phyloP scores from a whole-genome alignment of 78 protist species.

The Chrysochromulina tobinii region DNA sequence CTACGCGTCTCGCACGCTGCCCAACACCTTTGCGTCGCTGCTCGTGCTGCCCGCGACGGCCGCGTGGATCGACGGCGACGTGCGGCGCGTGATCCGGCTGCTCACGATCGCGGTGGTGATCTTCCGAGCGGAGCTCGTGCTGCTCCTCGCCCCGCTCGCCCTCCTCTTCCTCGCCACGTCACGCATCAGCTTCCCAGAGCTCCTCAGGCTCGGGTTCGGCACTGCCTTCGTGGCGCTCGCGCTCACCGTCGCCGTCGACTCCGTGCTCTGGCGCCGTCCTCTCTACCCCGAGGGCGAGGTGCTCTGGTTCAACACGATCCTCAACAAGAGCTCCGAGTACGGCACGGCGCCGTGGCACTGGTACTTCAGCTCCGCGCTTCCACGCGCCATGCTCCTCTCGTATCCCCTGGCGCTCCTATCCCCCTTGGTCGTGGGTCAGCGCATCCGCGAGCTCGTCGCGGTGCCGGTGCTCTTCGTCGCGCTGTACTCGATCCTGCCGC shows the following conservation, averaged over 20 bases:
- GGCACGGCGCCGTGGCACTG: conserved; percentile 81
- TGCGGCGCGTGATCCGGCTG: background rate
- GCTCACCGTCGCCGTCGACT: background rate
- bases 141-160: conserved; percentile 37
- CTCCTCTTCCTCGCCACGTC: background rate
- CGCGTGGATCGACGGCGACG: conserved; percentile 43
- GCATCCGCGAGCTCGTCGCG: background rate
- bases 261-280: background rate
- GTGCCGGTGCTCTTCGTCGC: background rate
- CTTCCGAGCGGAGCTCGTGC: conserved; percentile 65
- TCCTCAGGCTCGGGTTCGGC: too few relatives aligned
- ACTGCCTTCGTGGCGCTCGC: conserved; percentile 65
- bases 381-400: conserved; percentile 53
- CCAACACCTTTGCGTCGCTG: conserved; percentile 84
- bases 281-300: conserved; percentile 91
- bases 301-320: conserved; percentile 76
- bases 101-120: conserved; percentile 61
- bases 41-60: conserved; percentile 53
- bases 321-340: conserved; percentile 72
- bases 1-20: conserved; percentile 84
- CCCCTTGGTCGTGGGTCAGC: background rate
- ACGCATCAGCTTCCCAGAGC: too few relatives aligned
- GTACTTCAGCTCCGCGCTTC: conserved; percentile 85
- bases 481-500: conserved; percentile 3
- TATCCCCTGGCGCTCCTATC: conserved; percentile 1